Base-by-base conservation (phyloP, 805 yeast genomes). In the Kluyveromyces dobzhanskii region DNA sequence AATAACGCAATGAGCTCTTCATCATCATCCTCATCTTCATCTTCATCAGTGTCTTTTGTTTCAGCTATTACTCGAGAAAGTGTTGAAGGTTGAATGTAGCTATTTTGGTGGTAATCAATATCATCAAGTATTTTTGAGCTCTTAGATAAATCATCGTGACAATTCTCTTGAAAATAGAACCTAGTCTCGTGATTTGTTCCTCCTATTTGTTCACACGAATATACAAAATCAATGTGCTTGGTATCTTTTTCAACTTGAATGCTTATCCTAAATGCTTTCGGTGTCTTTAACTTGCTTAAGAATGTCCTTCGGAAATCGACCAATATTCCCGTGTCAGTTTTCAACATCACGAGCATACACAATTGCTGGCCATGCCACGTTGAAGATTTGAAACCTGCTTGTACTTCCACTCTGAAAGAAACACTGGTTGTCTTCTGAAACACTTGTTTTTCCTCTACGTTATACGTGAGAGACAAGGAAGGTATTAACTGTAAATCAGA, bases 251-350 rank as follows among this genome's bases (percentile, higher is more conserved):
- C 27, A 1, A 69, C 24, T 1, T 42, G 39, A 3, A 58, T 40
- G 2, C 44, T 40, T 4, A 71, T 19, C 2, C 33, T 45, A 35
- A 66, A 66, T 1, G 57, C 40, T 38, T 48, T 61, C 28, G 44
- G 47, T 2, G 46, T 45, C 35, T 32, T 42, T 11, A 49, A 53
- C 29, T 54, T 65, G 26, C 44, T 39, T 4, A 58, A 24, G 3
- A 44, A 53, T 1, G 70, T 50, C 43, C 71, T 62, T 40, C 76
- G 57, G 40, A 70, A 73, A 42, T 71, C 77, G 6, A 72, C 38
- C 10, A 75, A 44, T 3, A 34, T 46, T 0, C 74, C 75, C 5
- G 49, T 45, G 3, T 51, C 43, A 25, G 52, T 51, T 1, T 54
- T 56, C 10, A 60, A 41, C 7, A 61, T 46, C 1, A 70, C 49